These are phyloP conservation scores for Macrophomina pseudophaseolina DNA, from an alignment of 2,329 filamentous ascomycete species.

Conservation along the genomic window DNA sequence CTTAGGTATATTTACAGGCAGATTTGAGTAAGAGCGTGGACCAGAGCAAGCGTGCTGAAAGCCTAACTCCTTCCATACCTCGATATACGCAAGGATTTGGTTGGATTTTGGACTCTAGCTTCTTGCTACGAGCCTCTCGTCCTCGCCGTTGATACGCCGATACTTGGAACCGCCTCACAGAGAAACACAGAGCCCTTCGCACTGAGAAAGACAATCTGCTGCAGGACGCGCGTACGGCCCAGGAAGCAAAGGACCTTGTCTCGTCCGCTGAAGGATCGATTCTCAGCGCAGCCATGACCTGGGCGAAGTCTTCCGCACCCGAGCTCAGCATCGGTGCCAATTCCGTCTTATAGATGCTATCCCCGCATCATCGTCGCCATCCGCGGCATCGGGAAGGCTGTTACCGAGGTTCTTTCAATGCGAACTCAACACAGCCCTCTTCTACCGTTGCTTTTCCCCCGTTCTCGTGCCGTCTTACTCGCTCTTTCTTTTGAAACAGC, in stretches of 20 bases:
- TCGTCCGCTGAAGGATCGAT: background rate
- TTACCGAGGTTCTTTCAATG: no score
- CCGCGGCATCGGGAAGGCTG: no score
- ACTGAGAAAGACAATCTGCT: background rate
- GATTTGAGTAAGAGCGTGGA: background rate
- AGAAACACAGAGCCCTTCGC: background rate
- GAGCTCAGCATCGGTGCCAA: no score
- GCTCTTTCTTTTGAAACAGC: no score
- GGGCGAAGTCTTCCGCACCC: no score
- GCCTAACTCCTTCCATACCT: background rate
- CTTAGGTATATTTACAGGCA: background rate
- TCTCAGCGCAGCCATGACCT: background rate
- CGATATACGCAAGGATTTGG: background rate
- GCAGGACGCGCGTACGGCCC: background rate
- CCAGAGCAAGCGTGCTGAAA: background rate
- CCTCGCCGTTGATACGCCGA: background rate
- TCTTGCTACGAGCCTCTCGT: background rate
- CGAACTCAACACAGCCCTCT: no score
- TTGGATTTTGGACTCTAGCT: background rate
- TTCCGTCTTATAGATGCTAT: no score
- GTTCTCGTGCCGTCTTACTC: no score
- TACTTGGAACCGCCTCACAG: background rate
- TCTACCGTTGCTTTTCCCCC: no score
- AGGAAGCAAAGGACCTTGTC: background rate
- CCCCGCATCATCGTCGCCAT: no score